Evolutionary conservation across 2,329 filamentous ascomycete genomes (phyloP), one percentile per base, ranked within the genome.

Genomic region (Epichloe hybrida): DNA sequence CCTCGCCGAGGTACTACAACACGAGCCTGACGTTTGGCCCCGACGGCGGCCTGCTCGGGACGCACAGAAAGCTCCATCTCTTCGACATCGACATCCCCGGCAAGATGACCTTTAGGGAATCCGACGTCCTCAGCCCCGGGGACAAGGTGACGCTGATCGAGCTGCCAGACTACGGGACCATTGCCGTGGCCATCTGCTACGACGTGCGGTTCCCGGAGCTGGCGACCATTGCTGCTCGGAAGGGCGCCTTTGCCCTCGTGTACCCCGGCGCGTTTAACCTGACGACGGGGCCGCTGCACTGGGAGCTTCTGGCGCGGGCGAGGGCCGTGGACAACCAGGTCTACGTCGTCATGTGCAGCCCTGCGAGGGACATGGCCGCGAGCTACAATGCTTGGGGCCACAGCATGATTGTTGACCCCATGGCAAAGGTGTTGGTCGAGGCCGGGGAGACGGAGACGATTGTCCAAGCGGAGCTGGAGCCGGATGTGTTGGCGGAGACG

Each of bases 81-180:
- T 98, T 98, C 68, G 93, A 97, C 69, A 98, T 98, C 60, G 84
- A 95, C 66, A 97, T 98, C 56, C 93, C 93, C 0, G 91, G 89
- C 55, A 90, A 90, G 71, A 95, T 98, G 66, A 84, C 72, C 12
- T 98, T 98, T 71, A 80, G 79, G 56, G 93, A 98, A 70, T 89
- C 84, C 49, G 90, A 96, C 55, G 88, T 96, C 39, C 76, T 98
- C 36, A 84, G 80, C 21, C 83, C 91, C 0, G 93, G 93, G 0
- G 84, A 91, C 70, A 83, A 87, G 63, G 70, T 96, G 53, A 95
- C 91, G 0, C 69, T 97, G 3, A 75, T 97, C 27, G 86, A 95
- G 57, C 72, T 96, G 34, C 88, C 90, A 3, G 88, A 86, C 57
- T 95, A 95, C 66, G 93, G 93, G 53, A 84, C 80, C 65, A 79